Conservation (phyloP, 192 early-diverging fungal genomes). For the Obelidium mucronatum region DNA sequence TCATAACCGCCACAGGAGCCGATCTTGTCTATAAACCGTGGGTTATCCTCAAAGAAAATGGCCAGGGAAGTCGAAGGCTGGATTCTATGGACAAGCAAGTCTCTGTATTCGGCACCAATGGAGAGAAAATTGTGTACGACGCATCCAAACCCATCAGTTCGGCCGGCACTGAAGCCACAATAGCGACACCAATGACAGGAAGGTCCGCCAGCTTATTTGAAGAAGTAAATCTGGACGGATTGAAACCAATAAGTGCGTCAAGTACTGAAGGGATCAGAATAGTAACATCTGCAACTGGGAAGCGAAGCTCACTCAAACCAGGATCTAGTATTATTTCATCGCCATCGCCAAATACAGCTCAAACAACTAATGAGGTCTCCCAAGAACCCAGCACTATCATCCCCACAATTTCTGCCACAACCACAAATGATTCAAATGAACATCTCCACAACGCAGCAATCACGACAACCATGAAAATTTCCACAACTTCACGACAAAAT, state of each 20-base stretch:
- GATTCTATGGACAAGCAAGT: constrained; percentile 16
- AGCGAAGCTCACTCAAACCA: neutral
- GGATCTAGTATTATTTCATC: neutral
- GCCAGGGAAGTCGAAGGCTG: constrained; percentile 10
- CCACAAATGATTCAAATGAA: neutral
- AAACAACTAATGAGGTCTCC: neutral
- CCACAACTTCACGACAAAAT: neutral
- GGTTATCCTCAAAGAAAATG: constrained; percentile 43
- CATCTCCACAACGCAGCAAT: neutral
- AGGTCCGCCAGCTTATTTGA: constrained; percentile 4
- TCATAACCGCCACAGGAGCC: constrained; percentile 1
- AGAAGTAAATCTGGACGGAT: neutral
- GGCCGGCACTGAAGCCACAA: neutral
- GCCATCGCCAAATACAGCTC: neutral
- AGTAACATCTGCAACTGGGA: neutral
- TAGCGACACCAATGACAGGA: too few relatives aligned
- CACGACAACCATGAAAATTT: neutral
- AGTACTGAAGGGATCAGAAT: neutral
- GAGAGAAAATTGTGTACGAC: constrained; percentile 20
- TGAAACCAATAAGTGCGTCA: neutral
- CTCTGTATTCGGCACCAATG: constrained; percentile 32
- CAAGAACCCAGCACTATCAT: neutral
- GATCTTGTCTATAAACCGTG: constrained; percentile 51
- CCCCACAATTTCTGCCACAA: neutral
- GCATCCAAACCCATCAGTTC: too few relatives aligned